Evolutionary conservation across 495 filamentous ascomycete species (phyloP), one percentile per base, ranked within the genome.

Genomic region (Penicillium ochrochloron): DNA sequence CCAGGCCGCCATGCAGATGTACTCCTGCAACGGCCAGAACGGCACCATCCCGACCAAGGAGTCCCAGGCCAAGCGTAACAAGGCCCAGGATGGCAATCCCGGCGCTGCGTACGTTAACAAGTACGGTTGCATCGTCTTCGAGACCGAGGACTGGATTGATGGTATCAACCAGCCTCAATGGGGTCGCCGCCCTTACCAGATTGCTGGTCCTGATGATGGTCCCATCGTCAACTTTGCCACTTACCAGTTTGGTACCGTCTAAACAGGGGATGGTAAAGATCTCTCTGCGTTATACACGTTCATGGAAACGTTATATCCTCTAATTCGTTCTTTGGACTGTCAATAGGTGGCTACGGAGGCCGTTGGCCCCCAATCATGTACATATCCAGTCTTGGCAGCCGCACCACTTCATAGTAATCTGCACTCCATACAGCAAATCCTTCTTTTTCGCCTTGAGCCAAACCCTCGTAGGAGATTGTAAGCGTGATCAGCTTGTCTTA

Each of bases 161-260:
- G 90, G 80, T 25, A 91, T 94, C 76, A 93, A 93, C 74, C 79
- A 93, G 61, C 91, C 90, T 9, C 79, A 90, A 73, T 94, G 91
- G 91, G 88, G 86, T 14, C 84, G 89, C 62, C 65, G 75, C 27
- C 55, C 67, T 2, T 73, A 84, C 76, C 86, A 90, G 75, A 81
- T 92, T 69, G 89, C 78, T 69, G 79, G 78, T n/a, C 88, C 89
- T n/a, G 83, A 82, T 27, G 84, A 81, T 37, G 83, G 82, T 51
- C 87, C 87, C 23, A 85, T 85, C 68, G 78, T 89, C 15, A 83
- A 90, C 71, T 83, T 85, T 72, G 88, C 88, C 10, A 88, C 86
- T 53, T 90, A 91, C 74, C 72, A 80, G 66, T 91, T 91, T 63
- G 76, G 77, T 42, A 81, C 74, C 57, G 42, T 65, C n/a, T 72